Conservation (phyloP, 2,329 filamentous ascomycete genomes). For the Verticillium dahliae region DNA sequence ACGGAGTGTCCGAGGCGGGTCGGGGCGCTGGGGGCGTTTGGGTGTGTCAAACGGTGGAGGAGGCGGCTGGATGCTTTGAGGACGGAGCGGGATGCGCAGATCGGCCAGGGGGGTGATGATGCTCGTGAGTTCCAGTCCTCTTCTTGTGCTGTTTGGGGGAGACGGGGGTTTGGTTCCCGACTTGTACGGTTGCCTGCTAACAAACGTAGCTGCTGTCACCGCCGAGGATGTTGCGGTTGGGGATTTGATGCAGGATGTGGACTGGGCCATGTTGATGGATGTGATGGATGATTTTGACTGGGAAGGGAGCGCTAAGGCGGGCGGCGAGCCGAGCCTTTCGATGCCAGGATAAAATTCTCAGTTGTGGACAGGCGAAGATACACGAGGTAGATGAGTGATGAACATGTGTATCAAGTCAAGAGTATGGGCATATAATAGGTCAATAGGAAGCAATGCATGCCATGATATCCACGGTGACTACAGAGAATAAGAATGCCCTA, state of each 20-base stretch:
- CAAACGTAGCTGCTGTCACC: slow-evolving; percentile 5
- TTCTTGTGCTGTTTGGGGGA: not conserved
- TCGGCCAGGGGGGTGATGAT: not conserved
- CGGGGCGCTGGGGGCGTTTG: slow-evolving; percentile 41
- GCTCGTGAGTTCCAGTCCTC: not conserved
- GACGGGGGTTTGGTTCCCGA: too few relatives aligned
- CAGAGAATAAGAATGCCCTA: too few relatives aligned
- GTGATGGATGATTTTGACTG: slow-evolving; percentile 34
- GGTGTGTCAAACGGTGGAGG: slow-evolving; percentile 42
- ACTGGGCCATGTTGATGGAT: slow-evolving; percentile 44
- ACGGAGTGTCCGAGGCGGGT: slow-evolving; percentile 38
- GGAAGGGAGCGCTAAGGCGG: slow-evolving; percentile 13
- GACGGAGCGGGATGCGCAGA: not conserved
- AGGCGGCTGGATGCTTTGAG: slow-evolving; percentile 28
- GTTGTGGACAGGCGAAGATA: too few relatives aligned
- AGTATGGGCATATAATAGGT: too few relatives aligned
- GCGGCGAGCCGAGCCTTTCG: slow-evolving; percentile 8
- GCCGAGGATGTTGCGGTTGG: slow-evolving; percentile 5
- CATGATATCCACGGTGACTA: too few relatives aligned
- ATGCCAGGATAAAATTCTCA: not conserved
- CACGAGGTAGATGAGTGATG: too few relatives aligned
- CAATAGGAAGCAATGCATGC: too few relatives aligned
- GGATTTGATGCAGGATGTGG: slow-evolving; percentile 36
- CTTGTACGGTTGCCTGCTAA: slow-evolving; percentile 3
- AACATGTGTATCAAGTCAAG: too few relatives aligned